These are phyloP conservation scores for Aspergillus indologenus DNA, from an alignment of 495 filamentous ascomycete genomes.

Conservation along the genomic window DNA sequence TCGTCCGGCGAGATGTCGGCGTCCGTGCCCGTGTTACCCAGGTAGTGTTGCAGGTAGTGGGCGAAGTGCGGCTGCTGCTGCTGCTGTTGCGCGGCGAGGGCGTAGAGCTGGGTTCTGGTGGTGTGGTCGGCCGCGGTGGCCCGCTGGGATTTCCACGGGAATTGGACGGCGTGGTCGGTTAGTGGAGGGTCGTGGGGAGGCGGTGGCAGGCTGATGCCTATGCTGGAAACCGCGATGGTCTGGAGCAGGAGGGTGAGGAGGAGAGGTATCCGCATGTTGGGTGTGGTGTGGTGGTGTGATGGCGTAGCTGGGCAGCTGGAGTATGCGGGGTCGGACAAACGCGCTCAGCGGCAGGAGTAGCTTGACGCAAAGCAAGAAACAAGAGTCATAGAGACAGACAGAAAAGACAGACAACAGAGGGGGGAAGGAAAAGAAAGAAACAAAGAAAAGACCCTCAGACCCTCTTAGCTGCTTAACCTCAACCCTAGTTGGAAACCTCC, in stretches of 20 bases:
- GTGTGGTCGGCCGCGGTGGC: background rate
- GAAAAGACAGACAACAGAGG: background rate
- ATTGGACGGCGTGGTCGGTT: background rate
- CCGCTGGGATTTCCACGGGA: background rate
- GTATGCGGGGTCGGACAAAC: background rate
- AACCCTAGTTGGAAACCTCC: background rate
- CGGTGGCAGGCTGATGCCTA: slow-evolving; percentile 15
- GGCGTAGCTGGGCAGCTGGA: too few relatives aligned
- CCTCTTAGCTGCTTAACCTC: background rate
- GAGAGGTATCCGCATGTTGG: slow-evolving; percentile 4
- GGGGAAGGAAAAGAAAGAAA: too few relatives aligned
- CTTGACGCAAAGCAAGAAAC: too few relatives aligned
- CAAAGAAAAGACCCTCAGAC: background rate
- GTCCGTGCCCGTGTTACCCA: background rate
- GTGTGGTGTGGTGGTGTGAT: background rate
- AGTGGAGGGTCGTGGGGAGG: background rate
- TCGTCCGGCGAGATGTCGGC: background rate
- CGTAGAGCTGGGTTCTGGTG: background rate
- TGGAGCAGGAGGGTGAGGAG: slow-evolving; percentile 20
- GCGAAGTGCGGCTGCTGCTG: background rate
- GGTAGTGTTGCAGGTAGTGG: slow-evolving; percentile 1
- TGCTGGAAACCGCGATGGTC: slow-evolving; percentile 42
- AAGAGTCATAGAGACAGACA: too few relatives aligned
- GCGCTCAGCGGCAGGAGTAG: background rate
- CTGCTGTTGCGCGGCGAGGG: background rate